Evolutionary conservation across 495 filamentous ascomycete genomes (phyloP), one percentile per base, ranked within the genome.

Genomic region (Glonium stellatum): DNA sequence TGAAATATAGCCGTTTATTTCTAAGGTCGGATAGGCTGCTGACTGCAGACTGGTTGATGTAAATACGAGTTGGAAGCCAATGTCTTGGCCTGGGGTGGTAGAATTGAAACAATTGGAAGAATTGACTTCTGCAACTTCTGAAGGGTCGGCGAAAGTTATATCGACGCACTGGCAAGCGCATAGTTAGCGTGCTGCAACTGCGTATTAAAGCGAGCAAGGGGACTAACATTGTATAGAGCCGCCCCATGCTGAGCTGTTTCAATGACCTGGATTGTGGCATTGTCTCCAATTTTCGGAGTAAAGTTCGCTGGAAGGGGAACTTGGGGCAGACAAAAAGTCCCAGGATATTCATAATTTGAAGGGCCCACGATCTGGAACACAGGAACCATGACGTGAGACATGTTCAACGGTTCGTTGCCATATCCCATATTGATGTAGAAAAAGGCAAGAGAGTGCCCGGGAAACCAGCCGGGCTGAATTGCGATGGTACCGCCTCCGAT

Each of bases 351-450:
- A 37, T 87, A 77, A 71, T 88, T 92, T 37, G 76, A 78, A 5
- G 95, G 92, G 3, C 95, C 93, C 23, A 82, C 80, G 69, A 97
- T 87, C 69, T 91, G 85, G 78, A 97, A 95, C 5, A 89, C 83
- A 0, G 87, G 76, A 5, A 91, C 73, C 84, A 97, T 92, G 15
- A 83, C 75, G 72, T 88, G 83, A 59, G 89, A 95, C 84, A 92
- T 90, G 77, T 97, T 97, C n/a, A 73, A 73, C 1, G 95, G 95
- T 39, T 73, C 70, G 19, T 80, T 89, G 57, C 92, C 95, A 60
- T 91, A 82, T 57, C 95, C 95, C 50, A 99, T 76, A 78, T 99
- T 99, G 74, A 99, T 79, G 73, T 97, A 96, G 70, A 97, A 79
- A 59, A 92, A 81, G 35, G 92, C 93, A 5, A 84, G 86, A 9